Base-by-base conservation (phyloP, 768 basidiomycete species). In the Lentinula sp. region DNA sequence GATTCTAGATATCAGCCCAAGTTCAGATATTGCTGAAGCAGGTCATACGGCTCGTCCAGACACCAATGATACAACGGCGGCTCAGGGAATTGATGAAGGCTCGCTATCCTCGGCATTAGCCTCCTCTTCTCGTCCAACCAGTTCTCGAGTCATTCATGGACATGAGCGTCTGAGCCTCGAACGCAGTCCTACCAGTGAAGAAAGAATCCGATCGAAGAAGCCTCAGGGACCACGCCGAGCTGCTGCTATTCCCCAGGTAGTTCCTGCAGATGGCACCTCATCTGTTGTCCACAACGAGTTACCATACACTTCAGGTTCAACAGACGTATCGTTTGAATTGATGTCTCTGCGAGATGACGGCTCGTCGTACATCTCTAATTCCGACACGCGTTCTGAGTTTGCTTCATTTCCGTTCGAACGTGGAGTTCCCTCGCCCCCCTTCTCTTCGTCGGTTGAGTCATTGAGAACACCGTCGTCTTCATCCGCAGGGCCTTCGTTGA, bases 381-480 rank as follows among this genome's bases (percentile, higher is more conserved):
- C 72, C 6, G 69, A 70, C 43, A 72, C 67, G 35, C 67, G 70
- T 45, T 57, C 66, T 45, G 55, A 56, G 15, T 43, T 16, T 33
- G 51, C 55, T 43, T 58, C 51, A 57, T 52, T 41, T 62, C 62
- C 36, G 43, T 49, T 65, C 16, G 57, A 67, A 51, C 59, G 61
- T 49, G 66, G 63, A 60, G 66, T 69, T 32, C 70, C 18, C n/a
- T 73, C 73, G 28, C 76, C 80, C 46, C 83, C 78, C 10, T 72
- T 86, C 7, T 81, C 84, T 5, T 82, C 83, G 5, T 85, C 84
- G 4, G 77, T 80, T 0, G 87, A 88, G 62, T 88, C 87, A 1
- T 67, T 88, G 53, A 78, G 77, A 9, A 81, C 85, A 12, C 81
- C 81, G 2, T 77, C 81, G 2, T 75, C 77, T 6, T 81, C 83